Percentiles rank a stretch among this genome's conserved stretches.
These are phyloP conservation scores for Globisporangium splendens DNA, from an alignment of 352 stramenopile species.

Conservation along the genomic window DNA sequence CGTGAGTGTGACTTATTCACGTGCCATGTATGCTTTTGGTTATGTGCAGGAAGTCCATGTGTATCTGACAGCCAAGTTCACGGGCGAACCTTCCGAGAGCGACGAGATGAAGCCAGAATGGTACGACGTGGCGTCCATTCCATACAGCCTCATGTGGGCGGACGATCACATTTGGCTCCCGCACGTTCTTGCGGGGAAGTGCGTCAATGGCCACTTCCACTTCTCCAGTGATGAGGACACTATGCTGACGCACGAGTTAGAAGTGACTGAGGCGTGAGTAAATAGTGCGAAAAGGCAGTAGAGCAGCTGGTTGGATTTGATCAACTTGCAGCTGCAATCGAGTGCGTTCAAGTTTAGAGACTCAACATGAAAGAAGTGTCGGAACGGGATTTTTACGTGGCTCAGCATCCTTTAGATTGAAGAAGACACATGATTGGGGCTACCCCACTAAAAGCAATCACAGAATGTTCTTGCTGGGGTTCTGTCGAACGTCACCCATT, in stretches of 20 bases:
- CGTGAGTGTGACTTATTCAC: background rate
- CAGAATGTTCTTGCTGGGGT: too few species aligned
- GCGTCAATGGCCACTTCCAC: constrained; percentile 65
- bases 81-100: constrained; percentile 71
- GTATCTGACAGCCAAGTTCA: constrained; percentile 61
- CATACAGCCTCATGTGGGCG: constrained; percentile 85
- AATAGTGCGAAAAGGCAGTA: constrained; percentile 14
- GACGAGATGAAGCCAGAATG: constrained; percentile 89
- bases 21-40: background rate
- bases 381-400: too few species aligned
- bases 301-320: background rate
- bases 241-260: constrained; percentile 49
- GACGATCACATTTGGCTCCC: constrained; percentile 84
- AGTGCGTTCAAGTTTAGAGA: background rate
- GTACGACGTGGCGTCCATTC: constrained; percentile 59
- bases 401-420: too few species aligned
- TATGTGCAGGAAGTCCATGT: constrained; percentile 73
- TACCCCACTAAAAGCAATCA: too few species aligned
- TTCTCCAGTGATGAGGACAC: constrained; percentile 71
- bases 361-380: too few species aligned
- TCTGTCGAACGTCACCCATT: too few species aligned
- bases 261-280: constrained; percentile 3
- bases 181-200: constrained; percentile 62
- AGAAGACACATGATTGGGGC: too few species aligned
- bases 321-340: background rate